Base-by-base conservation (phyloP, 2,329 filamentous ascomycete genomes). In the Fusarium nurragi region DNA sequence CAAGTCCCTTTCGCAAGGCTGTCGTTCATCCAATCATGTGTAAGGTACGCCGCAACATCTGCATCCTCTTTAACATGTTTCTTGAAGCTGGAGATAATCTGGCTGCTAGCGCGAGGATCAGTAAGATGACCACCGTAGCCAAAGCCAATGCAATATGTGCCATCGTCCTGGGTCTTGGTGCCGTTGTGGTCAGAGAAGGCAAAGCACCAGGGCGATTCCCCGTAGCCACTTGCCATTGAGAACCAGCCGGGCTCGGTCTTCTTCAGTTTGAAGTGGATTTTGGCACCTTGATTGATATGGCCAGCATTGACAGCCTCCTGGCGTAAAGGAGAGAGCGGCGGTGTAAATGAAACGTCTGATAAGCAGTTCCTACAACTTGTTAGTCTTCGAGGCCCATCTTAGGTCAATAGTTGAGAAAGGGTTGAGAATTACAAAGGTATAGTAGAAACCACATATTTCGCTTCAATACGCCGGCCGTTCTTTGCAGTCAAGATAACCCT, bases 21-120 rank as follows among this genome's bases (percentile, higher is more conserved):
- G 3, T 70, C 67, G 1, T 64, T 68, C 26, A 64, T 55, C 64
- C 67, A 70, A 37, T 70, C 67, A 1, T 70, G 64, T 3, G 64
- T 61, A 7, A 70, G n/a, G 18, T 68, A 70, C 3, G 56, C 61
- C 13, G 68, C 58, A 3, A 68, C 23, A 4, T 66, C 47, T 0
- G 54, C 53, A 10, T 48, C 41, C 1, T 62, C 47, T 16, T 68
- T 60, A 1, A 70, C 8, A 3, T 52, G 12, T 6, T 56, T 5
- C 1, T 54, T 43, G 18, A 69, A 69, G 14, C 40, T 53, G 1
- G 28, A 19, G 0, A 48, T 26, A 3, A 69, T 62, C 0, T 67
- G 37, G 0, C 5, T 1, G 5, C 25, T 60, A 1, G 52, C 41
- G 0, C n/a, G 28, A 2, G 54, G 50, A 3, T 69, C 52, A 0